Percentiles rank a stretch among this genome's conserved stretches.
Conservation (phyloP, 805 yeast species). For the Nakazawaea laoshanensis region DNA sequence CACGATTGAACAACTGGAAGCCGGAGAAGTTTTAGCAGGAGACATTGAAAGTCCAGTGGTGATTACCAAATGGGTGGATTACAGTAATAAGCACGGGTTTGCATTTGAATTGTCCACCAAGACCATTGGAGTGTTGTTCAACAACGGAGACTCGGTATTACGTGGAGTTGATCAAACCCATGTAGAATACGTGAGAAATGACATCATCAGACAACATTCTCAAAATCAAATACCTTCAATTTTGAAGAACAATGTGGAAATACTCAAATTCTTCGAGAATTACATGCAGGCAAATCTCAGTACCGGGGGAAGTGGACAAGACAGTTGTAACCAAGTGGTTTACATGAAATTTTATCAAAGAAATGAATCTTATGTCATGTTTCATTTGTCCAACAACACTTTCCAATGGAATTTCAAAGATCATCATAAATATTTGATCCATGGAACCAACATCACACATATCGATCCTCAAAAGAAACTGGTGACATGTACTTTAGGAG, state of each 20-base stretch:
- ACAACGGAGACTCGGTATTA: constrained; percentile 75
- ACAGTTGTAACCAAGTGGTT: constrained; percentile 3
- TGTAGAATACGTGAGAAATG: constrained; percentile 54
- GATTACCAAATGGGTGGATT: constrained; percentile 96
- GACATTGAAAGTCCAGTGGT: constrained; percentile 51
- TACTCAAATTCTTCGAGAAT: constrained; percentile 79
- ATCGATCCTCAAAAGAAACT: constrained; percentile 71
- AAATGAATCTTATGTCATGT: constrained; percentile 76
- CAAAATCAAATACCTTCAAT: constrained; percentile 33
- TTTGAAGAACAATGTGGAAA: constrained; percentile 66
- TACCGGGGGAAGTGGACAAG: constrained; percentile 46
- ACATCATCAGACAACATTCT: constrained; percentile 37
- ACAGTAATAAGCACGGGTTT: constrained; percentile 90
- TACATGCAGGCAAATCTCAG: constrained; percentile 90
- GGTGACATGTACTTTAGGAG: constrained; percentile 51
- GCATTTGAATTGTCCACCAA: constrained; percentile 88
- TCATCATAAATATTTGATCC: constrained; percentile 78
- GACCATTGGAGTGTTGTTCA: constrained; percentile 83
- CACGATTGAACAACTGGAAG: constrained; percentile 8
- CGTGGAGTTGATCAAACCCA: constrained; percentile 51
- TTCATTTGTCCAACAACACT: constrained; percentile 86
- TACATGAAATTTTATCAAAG: constrained; percentile 26
- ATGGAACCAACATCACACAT: constrained; percentile 70
- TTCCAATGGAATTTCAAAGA: constrained; percentile 94
- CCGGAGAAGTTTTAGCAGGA: constrained; percentile 3